Percentiles rank a stretch among this genome's conserved stretches.
These are phyloP conservation scores for Juglanconis juglandina DNA, from an alignment of 2,329 filamentous ascomycete genomes.

Conservation along the genomic window DNA sequence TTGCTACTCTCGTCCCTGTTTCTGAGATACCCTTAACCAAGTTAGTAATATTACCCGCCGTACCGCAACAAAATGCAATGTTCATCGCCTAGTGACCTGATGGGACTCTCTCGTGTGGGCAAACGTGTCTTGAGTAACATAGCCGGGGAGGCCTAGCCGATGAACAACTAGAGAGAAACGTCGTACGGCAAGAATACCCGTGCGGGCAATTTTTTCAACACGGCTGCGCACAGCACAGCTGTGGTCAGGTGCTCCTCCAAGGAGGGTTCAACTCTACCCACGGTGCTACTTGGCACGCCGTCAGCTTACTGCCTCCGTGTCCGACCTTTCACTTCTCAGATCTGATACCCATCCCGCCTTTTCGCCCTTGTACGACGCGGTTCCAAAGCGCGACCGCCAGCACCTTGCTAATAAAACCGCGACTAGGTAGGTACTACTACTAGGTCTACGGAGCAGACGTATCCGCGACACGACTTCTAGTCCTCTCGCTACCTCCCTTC, in stretches of 20 bases:
- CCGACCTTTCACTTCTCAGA: not conserved
- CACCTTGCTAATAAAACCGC: not conserved
- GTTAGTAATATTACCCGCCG: not conserved
- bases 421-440: too few relatives aligned
- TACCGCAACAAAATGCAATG: not conserved
- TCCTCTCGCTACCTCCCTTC: too few relatives aligned
- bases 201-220: not conserved
- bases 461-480: too few relatives aligned
- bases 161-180: too few relatives aligned
- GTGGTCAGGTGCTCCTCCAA: not conserved
- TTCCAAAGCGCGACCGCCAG: not conserved
- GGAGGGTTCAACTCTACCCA: not conserved
- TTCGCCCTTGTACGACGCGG: not conserved
- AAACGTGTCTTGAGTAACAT: not conserved
- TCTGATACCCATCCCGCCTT: slow-evolving; percentile 2
- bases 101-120: not conserved
- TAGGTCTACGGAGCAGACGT: not conserved
- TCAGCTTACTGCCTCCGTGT: not conserved
- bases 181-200: not conserved
- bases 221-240: not conserved
- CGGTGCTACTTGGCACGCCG: not conserved
- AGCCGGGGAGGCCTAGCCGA: not conserved
- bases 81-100: not conserved
- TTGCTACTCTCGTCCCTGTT: not conserved
- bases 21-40: not conserved